Percentiles rank a stretch among this genome's conserved stretches.
phyloP scores from a whole-genome alignment of 352 stramenopile genomes.

The Peronospora tabacina region DNA sequence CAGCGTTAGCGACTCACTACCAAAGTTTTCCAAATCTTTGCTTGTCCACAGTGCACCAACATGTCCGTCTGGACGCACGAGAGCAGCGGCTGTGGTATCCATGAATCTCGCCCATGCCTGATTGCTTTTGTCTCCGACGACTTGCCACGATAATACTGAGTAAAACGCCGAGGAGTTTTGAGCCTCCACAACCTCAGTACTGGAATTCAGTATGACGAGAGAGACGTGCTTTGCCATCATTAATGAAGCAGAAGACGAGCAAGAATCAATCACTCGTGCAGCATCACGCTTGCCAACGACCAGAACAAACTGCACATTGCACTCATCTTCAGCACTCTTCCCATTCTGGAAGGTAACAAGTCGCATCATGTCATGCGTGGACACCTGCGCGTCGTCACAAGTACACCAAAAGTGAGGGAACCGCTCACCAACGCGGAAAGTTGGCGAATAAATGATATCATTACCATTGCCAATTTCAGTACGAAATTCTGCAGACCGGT shows the following conservation, averaged over 20 bases:
- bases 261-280: constrained; percentile 13
- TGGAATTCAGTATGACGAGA: constrained; percentile 30
- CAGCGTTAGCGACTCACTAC: constrained; percentile 9
- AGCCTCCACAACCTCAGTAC: constrained; percentile 12
- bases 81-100: constrained; percentile 25
- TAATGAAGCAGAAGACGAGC: constrained; percentile 7
- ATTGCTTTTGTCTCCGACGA: constrained; percentile 22
- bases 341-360: constrained; percentile 6
- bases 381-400: constrained; percentile 26
- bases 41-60: constrained; percentile 52
- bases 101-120: constrained; percentile 42
- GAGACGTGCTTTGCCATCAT: constrained; percentile 29
- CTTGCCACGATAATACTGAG: constrained; percentile 29
- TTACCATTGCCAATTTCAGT: constrained; percentile 11
- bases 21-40: constrained; percentile 19
- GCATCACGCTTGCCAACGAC: constrained; percentile 35
- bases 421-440: constrained; percentile 44
- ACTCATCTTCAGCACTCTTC: constrained; percentile 1
- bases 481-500: constrained; percentile 43
- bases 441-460: constrained; percentile 34
- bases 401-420: constrained; percentile 67
- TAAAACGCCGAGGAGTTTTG: constrained; percentile 20
- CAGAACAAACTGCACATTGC: constrained; percentile 49
- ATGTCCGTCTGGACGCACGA: constrained; percentile 79
- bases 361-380: constrained; percentile 39